Evolutionary conservation across 106 monocot genomes (phyloP), one percentile per base, ranked within the genome.

Genomic region (Agapanthus africanus): DNA sequence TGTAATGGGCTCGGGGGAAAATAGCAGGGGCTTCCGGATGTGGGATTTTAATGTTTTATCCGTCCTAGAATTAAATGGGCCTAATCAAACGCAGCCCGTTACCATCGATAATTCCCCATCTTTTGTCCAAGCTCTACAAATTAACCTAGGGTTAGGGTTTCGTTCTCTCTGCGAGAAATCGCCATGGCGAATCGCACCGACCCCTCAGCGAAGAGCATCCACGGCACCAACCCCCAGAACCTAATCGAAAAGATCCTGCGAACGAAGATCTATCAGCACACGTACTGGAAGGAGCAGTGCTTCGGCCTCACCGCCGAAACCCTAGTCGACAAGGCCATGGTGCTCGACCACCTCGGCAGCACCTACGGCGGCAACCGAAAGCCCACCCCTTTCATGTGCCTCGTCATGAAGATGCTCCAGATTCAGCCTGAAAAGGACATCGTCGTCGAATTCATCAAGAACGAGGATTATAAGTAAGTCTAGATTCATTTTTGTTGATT

Each of bases 391-490:
- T 97, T 97, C 76, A 76, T 97, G 47, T 97, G 95, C 57, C 88
- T 97, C 49, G 75, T 92, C 44, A 67, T 92, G 74, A 97, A 97
- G 84, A 97, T 97, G 95, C 89, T 97, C 54, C 95, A 97, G 87
- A 97, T 97, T 79, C 95, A 97, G 76, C 92, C 95, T 28, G 95
- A 92, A 51, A 97, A 97, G 82, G 95, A 97, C 67, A 97, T 97
- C 8, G 87, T 97, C 62, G 95, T 97, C 42, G 95, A 97, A 75
- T 97, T 97, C 64, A 97, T 97, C 71, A 97, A 92, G 81, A 97
- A 91, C 68, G 91, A 97, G 68, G 95, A 97, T 21, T 92, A 97
- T 80, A 97, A 97, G 95, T 95, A 64, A 6, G 27, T 1, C 13
- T 47, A 47, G 42, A 15, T 47, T 47, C n/a, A 78, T 59, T 56